These are phyloP conservation scores for Plenodomus biglobosus DNA, from an alignment of 2,329 filamentous ascomycete species.

Conservation along the genomic window DNA sequence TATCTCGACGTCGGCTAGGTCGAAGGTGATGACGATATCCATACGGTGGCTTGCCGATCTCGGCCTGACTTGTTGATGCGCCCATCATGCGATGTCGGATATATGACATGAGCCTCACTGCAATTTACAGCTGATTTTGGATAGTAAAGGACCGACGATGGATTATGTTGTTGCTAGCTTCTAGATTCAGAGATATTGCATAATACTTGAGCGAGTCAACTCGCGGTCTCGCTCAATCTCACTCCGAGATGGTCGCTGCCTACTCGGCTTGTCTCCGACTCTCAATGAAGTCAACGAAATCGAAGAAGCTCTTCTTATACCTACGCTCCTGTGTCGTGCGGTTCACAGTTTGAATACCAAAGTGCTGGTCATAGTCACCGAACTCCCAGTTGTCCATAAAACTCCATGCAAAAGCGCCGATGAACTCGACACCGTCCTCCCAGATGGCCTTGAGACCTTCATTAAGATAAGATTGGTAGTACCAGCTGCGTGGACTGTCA, in stretches of 20 bases:
- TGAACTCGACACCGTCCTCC: conserved; percentile 58
- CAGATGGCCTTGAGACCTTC: conserved; percentile 59
- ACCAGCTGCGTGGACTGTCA: conserved; percentile 56
- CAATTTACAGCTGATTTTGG: no score
- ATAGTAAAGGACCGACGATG: no score
- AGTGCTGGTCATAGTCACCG: conserved; percentile 53
- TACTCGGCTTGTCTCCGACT: conserved; percentile 20
- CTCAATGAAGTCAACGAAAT: conserved; percentile 56
- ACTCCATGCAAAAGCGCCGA: conserved; percentile 58
- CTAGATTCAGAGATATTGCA: not conserved
- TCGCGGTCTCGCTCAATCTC: not conserved
- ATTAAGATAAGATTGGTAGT: conserved; percentile 58
- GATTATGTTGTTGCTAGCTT: not conserved
- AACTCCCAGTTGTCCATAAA: conserved; percentile 60
- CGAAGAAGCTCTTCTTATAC: conserved; percentile 63
- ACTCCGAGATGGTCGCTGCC: not conserved
- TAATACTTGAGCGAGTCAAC: not conserved
- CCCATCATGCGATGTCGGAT: conserved; percentile 8
- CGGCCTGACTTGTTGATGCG: conserved; percentile 1
- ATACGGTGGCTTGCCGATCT: conserved; percentile 15
- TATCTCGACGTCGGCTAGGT: conserved; percentile 10
- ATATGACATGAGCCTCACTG: not conserved
- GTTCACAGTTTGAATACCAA: conserved; percentile 61
- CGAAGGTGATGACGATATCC: conserved; percentile 15
- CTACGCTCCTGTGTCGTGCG: conserved; percentile 53